Evolutionary conservation across 2,329 filamentous ascomycete genomes (phyloP).

Genomic region (Colletotrichum sp.): DNA sequence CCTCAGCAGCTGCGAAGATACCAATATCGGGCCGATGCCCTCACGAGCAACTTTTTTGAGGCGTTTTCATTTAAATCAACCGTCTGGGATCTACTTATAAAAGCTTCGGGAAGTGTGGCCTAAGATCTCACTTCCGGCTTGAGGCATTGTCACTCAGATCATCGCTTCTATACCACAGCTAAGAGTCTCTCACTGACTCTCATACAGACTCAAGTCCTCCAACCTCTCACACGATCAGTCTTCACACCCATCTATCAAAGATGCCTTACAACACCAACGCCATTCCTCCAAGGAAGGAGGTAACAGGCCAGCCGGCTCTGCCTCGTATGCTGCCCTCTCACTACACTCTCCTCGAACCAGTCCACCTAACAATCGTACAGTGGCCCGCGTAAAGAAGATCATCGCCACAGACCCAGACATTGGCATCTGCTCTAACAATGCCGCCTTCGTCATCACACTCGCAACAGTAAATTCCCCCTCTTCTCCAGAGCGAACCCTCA

Average conservation of each 20-base stretch:
- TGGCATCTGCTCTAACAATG: conserved; percentile 86
- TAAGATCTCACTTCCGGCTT: neutral
- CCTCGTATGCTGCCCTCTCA: conserved; percentile 66
- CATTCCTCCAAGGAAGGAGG: conserved; percentile 80
- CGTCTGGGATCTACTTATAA: neutral
- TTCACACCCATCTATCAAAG: conserved; percentile 12
- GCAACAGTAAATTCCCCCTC: conserved; percentile 66
- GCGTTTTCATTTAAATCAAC: neutral
- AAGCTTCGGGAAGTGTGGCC: neutral
- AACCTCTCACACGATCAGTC: neutral
- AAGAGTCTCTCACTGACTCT: neutral
- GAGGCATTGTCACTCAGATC: neutral
- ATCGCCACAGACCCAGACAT: conserved; percentile 88
- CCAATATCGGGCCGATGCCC: neutral
- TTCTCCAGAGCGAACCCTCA: too few species aligned
- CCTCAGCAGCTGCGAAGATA: neutral
- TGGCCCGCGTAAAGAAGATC: conserved; percentile 95
- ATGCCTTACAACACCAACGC: conserved; percentile 94
- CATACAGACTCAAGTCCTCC: neutral
- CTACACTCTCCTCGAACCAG: neutral
- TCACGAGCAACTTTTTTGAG: neutral
- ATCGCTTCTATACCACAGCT: neutral
- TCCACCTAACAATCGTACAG: conserved; percentile 49
- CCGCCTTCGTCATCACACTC: conserved; percentile 90
- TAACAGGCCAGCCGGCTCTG: conserved; percentile 83